Base-by-base conservation (phyloP, 2,329 filamentous ascomycete species). In the Rosellinia necatrix region DNA sequence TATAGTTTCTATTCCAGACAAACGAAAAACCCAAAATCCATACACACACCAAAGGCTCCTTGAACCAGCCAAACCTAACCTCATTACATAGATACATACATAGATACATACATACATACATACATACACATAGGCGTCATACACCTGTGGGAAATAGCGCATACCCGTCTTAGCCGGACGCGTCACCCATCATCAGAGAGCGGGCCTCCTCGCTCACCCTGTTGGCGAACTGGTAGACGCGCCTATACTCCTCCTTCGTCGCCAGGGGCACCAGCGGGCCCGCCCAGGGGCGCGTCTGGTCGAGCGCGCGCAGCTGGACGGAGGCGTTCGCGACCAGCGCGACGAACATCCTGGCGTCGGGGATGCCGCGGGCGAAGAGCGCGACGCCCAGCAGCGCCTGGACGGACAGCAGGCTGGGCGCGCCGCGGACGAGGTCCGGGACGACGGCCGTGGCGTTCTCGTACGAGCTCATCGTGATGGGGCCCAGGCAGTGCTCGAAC, bases 261-360 rank as follows among this genome's bases (percentile, higher is more conserved):
- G 10, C 19, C 24, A 30, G 5, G 6, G 22, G 8, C 6, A 38
- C 15, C 21, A 19, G 7, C 17, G 15, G 19, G 3, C n/a, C 29
- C 10, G 3, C 25, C 15, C 21, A 17, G 13, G 13, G n/a, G 22
- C 34, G 22, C 22, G 10, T 25, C 13, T 12, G 32, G 15, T 22
- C 17, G 17, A 62, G 41, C 12, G 58, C 38, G 27, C 60, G 46
- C 74, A 81, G 42, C 50, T 64, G 58, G 19, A 42, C 49, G 6
- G 46, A 56, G 27, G 64, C 64, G 49, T 60, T 64, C 4, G 21
- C 56, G 7, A 35, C 41, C 10, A 64, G 46, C 60, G 63, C 59
- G n/a, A 50, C n/a, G 25, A 52, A 61, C 5, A 56, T 48, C 9
- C 54, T 49, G 1, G 19, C 7, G 19, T 62, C 54, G 13, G 53